phyloP scores from a whole-genome alignment of 306 rosid species.

The Rosa persica region DNA sequence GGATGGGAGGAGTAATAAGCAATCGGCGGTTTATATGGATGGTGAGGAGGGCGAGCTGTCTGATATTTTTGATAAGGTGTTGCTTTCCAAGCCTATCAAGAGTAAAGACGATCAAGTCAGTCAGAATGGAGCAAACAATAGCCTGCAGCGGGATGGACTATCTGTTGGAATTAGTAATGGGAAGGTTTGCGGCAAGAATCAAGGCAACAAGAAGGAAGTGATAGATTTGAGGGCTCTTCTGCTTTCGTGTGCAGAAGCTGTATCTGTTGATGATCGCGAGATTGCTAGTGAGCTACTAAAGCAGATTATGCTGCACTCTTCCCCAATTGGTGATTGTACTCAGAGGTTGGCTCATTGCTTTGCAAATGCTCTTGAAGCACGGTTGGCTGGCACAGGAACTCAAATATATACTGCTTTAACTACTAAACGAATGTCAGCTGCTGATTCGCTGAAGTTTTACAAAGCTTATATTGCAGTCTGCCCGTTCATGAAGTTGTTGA shows the following conservation, averaged over 20 bases:
- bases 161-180: conserved; percentile 24
- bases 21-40: conserved; percentile 35
- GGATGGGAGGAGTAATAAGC: conserved; percentile 59
- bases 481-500: conserved; percentile 61
- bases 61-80: conserved; percentile 52
- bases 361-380: conserved; percentile 61
- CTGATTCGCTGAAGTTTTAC: conserved; percentile 52
- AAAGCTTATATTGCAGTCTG: conserved; percentile 45
- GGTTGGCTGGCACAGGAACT: conserved; percentile 62
- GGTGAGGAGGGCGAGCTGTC: conserved; percentile 41
- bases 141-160: conserved; percentile 32
- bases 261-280: conserved; percentile 51
- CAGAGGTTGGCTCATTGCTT: conserved; percentile 74
- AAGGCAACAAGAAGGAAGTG: conserved; percentile 25
- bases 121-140: conserved; percentile 20
- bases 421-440: conserved; percentile 43
- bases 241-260: conserved; percentile 67
- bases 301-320: conserved; percentile 70
- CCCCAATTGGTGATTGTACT: conserved; percentile 51
- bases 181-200: not conserved
- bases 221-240: conserved; percentile 61
- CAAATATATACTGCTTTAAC: conserved; percentile 39
- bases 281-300: conserved; percentile 59
- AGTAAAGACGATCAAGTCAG: not conserved
- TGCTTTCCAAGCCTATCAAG: conserved; percentile 20